Evolutionary conservation across 192 early-diverging fungal genomes (phyloP).

Genomic region (Chytriomyces sp.): DNA sequence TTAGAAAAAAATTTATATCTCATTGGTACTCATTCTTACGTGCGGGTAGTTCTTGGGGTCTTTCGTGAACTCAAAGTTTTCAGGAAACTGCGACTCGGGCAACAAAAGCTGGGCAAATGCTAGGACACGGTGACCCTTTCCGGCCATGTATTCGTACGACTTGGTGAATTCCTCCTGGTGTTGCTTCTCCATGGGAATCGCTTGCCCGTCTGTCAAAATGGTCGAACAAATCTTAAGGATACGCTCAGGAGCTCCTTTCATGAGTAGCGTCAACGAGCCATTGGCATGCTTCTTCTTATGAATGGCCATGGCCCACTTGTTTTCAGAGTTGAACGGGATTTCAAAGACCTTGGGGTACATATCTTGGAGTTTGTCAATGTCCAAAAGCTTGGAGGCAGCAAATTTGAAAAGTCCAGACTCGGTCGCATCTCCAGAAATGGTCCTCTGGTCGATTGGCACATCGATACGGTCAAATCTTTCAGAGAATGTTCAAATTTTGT

Average conservation of each 20-base stretch:
- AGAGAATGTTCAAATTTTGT: not conserved
- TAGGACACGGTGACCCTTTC: conserved; percentile 89
- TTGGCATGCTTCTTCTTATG: conserved; percentile 72
- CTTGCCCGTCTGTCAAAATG: conserved; percentile 61
- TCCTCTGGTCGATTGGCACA: conserved; percentile 77
- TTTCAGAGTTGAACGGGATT: conserved; percentile 90
- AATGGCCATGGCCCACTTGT: conserved; percentile 93
- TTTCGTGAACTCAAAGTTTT: conserved; percentile 74
- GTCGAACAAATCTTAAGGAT: conserved; percentile 80
- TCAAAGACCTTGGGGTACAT: conserved; percentile 88
- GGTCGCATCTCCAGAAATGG: conserved; percentile 90
- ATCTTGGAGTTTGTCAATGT: conserved; percentile 71
- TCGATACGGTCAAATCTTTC: conserved; percentile 80
- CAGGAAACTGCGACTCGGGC: conserved; percentile 70
- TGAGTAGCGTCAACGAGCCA: conserved; percentile 75
- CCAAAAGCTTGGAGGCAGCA: conserved; percentile 67
- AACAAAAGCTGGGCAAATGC: conserved; percentile 78
- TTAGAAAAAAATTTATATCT: not conserved
- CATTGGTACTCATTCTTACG: conserved; percentile 9
- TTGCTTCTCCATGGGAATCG: conserved; percentile 63
- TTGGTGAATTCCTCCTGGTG: conserved; percentile 70
- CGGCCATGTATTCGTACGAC: conserved; percentile 87
- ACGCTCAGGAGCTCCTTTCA: conserved; percentile 97
- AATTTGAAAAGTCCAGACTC: conserved; percentile 88
- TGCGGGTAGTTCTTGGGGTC: conserved; percentile 73